A percentile compares a stretch with the other conserved stretches of the same genome.
Evolutionary conservation across 1,284 basidiomycete genomes (phyloP).

Genomic region (Ceratobasidium sp.): DNA sequence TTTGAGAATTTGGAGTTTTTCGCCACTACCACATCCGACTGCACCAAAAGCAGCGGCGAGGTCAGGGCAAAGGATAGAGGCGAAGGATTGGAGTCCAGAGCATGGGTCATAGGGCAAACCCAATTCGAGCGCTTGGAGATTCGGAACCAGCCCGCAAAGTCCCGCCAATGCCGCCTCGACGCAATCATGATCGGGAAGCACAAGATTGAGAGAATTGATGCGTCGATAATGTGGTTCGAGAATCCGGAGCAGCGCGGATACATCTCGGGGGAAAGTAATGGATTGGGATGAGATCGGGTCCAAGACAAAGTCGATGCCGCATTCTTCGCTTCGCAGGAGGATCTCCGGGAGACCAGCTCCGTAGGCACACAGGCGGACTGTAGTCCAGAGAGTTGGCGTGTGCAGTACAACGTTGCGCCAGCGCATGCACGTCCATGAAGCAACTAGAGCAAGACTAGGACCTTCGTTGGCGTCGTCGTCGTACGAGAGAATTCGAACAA

Average conservation of each 20-base stretch:
- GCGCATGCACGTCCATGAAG: constrained; percentile 42
- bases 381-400: constrained; percentile 39
- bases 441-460: constrained; percentile 31
- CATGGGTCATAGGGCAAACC: constrained; percentile 35
- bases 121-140: constrained; percentile 35
- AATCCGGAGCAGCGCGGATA: constrained; percentile 26
- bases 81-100: constrained; percentile 35
- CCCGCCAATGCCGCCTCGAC: constrained; percentile 31
- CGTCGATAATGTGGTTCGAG: constrained; percentile 27
- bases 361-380: constrained; percentile 21
- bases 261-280: constrained; percentile 41
- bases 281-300: constrained; percentile 26
- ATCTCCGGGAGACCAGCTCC: constrained; percentile 33
- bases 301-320: constrained; percentile 38
- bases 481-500: constrained; percentile 39
- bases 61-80: constrained; percentile 15
- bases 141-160: constrained; percentile 21
- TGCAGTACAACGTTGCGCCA: constrained; percentile 34
- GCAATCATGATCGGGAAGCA: constrained; percentile 36
- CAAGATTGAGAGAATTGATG: constrained; percentile 30
- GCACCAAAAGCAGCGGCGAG: constrained; percentile 12
- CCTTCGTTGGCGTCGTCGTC: constrained; percentile 32
- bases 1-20: constrained; percentile 32
- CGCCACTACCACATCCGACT: constrained; percentile 35
- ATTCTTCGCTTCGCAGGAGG: constrained; percentile 24